Conservation (phyloP, 108 stramenopile genomes). For the Cyclostephanos tholiformis region DNA sequence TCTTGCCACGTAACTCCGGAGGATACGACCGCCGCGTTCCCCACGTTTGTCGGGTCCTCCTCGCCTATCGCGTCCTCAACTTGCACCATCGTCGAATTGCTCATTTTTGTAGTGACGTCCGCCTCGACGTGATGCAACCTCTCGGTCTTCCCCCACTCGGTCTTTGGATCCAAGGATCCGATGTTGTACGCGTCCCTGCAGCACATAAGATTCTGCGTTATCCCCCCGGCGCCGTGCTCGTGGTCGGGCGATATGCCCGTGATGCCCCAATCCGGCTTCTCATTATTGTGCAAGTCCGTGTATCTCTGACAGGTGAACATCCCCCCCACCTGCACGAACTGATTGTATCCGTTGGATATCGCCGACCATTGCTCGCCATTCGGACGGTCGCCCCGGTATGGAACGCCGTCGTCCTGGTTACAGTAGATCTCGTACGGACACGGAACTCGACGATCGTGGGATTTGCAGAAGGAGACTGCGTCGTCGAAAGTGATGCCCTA, state of each 20-base stretch:
- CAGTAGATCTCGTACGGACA: constrained; percentile 50
- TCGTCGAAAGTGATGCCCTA: constrained; percentile 39
- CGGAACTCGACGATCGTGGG: constrained; percentile 35
- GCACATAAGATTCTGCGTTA: constrained; percentile 46
- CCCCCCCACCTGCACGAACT: constrained; percentile 43
- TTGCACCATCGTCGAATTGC: constrained; percentile 3
- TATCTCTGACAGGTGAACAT: constrained; percentile 33
- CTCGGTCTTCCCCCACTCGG: constrained; percentile 33
- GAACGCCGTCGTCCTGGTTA: constrained; percentile 16
- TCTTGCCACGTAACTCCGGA: background rate
- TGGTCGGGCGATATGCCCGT: constrained; percentile 34
- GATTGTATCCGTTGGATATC: constrained; percentile 36
- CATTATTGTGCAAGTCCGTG: constrained; percentile 23
- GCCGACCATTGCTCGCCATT: constrained; percentile 47
- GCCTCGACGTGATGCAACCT: constrained; percentile 15
- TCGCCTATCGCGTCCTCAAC: constrained; percentile 12
- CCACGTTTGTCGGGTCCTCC: constrained; percentile 18
- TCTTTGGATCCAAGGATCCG: constrained; percentile 12
- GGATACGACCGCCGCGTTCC: constrained; percentile 27
- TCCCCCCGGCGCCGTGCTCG: constrained; percentile 47
- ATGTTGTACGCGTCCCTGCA: constrained; percentile 31
- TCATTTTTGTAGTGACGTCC: constrained; percentile 18
- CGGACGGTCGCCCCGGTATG: constrained; percentile 23
- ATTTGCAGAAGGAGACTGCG: constrained; percentile 35
- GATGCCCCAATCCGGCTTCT: constrained; percentile 38